Evolutionary conservation across 768 basidiomycete genomes (phyloP).

Genomic region (Dendrothele bispora): DNA sequence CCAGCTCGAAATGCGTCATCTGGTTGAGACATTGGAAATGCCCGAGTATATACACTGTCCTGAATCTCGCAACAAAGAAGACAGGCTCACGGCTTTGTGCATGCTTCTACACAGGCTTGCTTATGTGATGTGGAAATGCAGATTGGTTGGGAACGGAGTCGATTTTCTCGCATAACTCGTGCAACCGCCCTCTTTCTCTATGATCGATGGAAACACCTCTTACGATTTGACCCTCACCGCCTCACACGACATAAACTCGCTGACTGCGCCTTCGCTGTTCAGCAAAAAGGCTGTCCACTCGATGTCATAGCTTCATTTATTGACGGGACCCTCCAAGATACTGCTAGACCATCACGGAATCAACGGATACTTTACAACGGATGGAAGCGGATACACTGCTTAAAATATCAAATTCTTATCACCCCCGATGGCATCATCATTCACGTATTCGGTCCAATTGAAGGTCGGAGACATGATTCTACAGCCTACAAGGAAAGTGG

Average conservation of each 20-base stretch:
- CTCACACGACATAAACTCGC: constrained; percentile 5
- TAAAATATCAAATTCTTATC: constrained; percentile 13
- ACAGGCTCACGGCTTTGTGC: too few relatives aligned
- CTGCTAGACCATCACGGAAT: constrained; percentile 1
- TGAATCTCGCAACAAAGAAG: too few relatives aligned
- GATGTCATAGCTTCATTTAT: too few relatives aligned
- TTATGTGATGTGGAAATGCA: too few relatives aligned
- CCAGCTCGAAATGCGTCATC: too few relatives aligned
- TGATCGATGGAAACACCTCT: too few relatives aligned
- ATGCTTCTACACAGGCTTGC: too few relatives aligned
- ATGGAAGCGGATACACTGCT: constrained; percentile 14
- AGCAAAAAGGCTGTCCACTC: constrained; percentile 11
- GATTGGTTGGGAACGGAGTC: constrained; percentile 15
- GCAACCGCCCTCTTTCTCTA: too few relatives aligned
- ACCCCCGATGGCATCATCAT: constrained; percentile 16
- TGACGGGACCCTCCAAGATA: constrained; percentile 12
- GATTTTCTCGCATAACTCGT: constrained; percentile 16
- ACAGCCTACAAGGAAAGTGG: constrained; percentile 17
- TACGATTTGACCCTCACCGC: constrained; percentile 5
- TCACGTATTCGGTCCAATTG: too few relatives aligned
- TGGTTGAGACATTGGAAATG: too few relatives aligned
- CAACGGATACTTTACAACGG: constrained; percentile 18
- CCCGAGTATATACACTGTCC: too few relatives aligned
- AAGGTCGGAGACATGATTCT: constrained; percentile 17
- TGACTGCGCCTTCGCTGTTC: too few relatives aligned